These are phyloP conservation scores for Craterostigma plantagineum DNA, from an alignment of 257 asterid species.

Conservation along the genomic window DNA sequence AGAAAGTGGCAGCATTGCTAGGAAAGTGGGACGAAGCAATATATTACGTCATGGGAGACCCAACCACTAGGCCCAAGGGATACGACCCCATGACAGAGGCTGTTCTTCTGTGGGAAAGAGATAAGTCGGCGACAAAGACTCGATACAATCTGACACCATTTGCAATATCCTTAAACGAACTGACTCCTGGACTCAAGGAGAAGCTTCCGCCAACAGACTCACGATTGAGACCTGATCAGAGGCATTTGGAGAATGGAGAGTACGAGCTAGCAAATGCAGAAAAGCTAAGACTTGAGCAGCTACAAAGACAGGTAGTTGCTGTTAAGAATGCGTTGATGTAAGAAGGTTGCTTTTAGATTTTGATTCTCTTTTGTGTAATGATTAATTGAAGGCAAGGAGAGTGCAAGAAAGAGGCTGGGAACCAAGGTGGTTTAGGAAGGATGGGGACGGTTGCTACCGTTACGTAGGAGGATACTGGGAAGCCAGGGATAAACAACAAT, in stretches of 20 bases:
- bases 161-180: conserved; percentile 79
- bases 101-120: conserved; percentile 89
- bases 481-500: conserved; percentile 59
- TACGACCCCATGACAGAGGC: conserved; percentile 97
- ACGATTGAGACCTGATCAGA: conserved; percentile 86
- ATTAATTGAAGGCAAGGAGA: conserved; percentile 69
- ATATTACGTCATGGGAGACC: conserved; percentile 96
- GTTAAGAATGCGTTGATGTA: no score
- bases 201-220: conserved; percentile 94
- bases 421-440: conserved; percentile 81
- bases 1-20: conserved; percentile 77
- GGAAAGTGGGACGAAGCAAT: conserved; percentile 99
- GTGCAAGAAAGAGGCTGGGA: conserved; percentile 94
- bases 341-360: not conserved
- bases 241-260: conserved; percentile 93
- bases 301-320: conserved; percentile 77
- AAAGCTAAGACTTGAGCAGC: conserved; percentile 93
- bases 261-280: conserved; percentile 87
- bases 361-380: not conserved
- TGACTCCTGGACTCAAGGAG: conserved; percentile 58
- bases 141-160: conserved; percentile 92
- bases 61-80: conserved; percentile 78
- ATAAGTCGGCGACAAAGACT: conserved; percentile 51
- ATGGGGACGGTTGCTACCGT: conserved; percentile 68
- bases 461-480: conserved; percentile 91